Evolutionary conservation across 1,284 basidiomycete genomes (phyloP), one percentile per base, ranked within the genome.

Genomic region (Apiotrichum mycotoxinovorans): DNA sequence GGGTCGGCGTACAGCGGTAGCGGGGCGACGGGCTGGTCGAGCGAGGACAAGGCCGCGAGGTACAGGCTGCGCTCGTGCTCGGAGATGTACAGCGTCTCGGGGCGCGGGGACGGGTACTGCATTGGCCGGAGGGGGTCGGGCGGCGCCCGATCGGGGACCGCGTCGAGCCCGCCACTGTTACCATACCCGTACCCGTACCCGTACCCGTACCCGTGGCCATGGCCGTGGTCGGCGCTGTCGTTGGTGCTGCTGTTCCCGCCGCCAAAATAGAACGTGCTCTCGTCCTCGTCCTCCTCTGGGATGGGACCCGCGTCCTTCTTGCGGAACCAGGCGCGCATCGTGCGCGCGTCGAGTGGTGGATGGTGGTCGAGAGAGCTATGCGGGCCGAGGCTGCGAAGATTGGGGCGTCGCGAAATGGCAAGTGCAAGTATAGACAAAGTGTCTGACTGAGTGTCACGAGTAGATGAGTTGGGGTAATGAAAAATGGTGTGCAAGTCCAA

Each of bases 61-160:
- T 74, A 75, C 26, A 75, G 65, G 37, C 73, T 62, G 12, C 66
- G 62, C 35, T 74, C 73, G 2, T 66, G 67, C 14, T 67, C 68
- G 1, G 69, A 63, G 22, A 73, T 69, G 57, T 69, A 68, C 4
- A 73, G 57, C 9, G 68, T 71, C 14, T 63, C 62, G 27, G 66
- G 52, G 7, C 69, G 57, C 40, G 67, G 69, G 1, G 68, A 66
- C 0, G 57, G 38, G 58, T 66, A 71, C 58, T 70, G 47, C 35
- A 48, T 25, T 4, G 44, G 44, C 7, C 44, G 44, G 18, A n/a
- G 27, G 7, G 18, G 70, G 70, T 27, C 25, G n/a, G 18, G 14
- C 9, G 26, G n/a, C n/a, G n/a, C n/a, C n/a, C n/a, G n/a, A n/a
- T n/a, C n/a, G n/a, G n/a, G 30, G 30, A 30, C 7, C 30, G 30